Evolutionary conservation across 2,329 filamentous ascomycete species (phyloP), one percentile per base, ranked within the genome.

Genomic region (Ceratocystis harringtonii): DNA sequence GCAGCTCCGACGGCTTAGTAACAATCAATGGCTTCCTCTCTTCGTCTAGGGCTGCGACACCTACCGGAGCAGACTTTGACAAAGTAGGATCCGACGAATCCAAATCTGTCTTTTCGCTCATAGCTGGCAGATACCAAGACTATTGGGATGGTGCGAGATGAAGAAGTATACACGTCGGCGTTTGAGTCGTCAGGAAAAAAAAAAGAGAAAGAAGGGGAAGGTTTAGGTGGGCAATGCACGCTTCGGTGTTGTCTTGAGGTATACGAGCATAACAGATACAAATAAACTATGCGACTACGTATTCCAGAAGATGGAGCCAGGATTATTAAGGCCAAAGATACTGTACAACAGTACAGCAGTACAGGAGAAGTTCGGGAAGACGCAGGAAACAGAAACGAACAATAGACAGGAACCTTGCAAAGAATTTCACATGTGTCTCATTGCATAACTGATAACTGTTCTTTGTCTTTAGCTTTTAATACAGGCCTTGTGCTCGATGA

Each of bases 1-100:
- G 32, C 12, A 25, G 22, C 55, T 7, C 55, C 12, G 55, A 17
- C n/a, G 55, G 28, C 55, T 32, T n/a, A 32, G 55, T 12, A n/a
- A n/a, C 55, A 58, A 58, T 32, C n/a, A 58, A n/a, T 8, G 55
- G 55, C 55, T 58, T 17, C 55, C 30, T 58, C 55, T 58, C 55
- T 58, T 58, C 25, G 55, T 30, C 22, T 10, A 3, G 55, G 6
- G 55, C 17, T 7, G 28, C 22, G 19, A 15, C 48, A 52, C 22
- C 55, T 30, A n/a, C 55, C 55, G 55, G 22, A 36, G 55, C 28
- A 17, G 22, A 22, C 12, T 12, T 41, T 41, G 36, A 41, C 36
- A 41, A 41, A 15, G 36, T 41, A 15, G 36, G 36, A 12, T 19
- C 5, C 48, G 48, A 52, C 48, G 48, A 52, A 52, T 52, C 48